These are phyloP conservation scores for Sclerotinia trifoliorum DNA, from an alignment of 2,329 filamentous ascomycete genomes.

Conservation along the genomic window DNA sequence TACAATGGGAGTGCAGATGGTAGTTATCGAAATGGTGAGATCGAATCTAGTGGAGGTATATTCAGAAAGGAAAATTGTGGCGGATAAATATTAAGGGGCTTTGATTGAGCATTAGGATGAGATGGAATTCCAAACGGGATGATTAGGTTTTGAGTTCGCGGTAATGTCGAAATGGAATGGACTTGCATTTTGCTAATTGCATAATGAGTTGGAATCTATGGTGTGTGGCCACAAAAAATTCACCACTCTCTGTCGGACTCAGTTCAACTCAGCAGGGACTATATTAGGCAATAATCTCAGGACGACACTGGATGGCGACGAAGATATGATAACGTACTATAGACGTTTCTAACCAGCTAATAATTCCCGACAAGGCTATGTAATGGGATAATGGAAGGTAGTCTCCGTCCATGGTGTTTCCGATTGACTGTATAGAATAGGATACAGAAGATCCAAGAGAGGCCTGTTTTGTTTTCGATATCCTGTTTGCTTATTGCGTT, in stretches of 20 bases:
- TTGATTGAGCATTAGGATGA: neutral
- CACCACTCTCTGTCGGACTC: neutral
- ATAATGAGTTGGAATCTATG: neutral
- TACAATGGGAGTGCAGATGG: constrained; percentile 25
- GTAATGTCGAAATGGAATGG: neutral
- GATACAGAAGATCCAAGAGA: too few relatives aligned
- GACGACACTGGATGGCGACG: neutral
- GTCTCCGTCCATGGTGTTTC: too few relatives aligned
- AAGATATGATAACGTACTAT: too few relatives aligned
- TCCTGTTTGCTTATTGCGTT: too few relatives aligned
- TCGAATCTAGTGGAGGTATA: constrained; percentile 24
- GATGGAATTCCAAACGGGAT: neutral
- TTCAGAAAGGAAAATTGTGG: constrained; percentile 18
- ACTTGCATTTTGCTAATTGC: neutral
- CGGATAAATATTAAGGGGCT: constrained; percentile 18
- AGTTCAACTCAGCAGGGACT: neutral
- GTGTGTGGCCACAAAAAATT: neutral
- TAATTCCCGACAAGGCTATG: too few relatives aligned
- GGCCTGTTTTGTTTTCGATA: too few relatives aligned
- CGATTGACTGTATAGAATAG: too few relatives aligned
- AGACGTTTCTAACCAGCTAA: too few relatives aligned
- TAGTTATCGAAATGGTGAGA: constrained; percentile 26
- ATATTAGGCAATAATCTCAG: neutral
- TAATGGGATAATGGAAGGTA: too few relatives aligned
- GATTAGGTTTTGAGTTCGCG: neutral